Conservation (phyloP, 2,329 filamentous ascomycete species). For the Fusarium chuoi region DNA sequence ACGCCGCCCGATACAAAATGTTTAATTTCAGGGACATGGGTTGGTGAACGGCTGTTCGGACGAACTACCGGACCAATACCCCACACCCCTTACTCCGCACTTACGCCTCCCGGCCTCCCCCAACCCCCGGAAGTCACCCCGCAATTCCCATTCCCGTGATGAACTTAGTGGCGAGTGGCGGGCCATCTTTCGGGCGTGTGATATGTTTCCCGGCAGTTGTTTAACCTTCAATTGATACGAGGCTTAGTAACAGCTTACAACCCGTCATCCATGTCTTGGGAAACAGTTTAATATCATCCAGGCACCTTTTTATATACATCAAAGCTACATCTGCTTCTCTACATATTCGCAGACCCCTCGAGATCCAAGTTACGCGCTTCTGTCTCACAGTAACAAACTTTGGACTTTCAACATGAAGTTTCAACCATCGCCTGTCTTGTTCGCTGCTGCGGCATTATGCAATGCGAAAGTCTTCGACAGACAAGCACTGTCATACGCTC, state of each 20-base stretch:
- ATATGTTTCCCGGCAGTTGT: not conserved
- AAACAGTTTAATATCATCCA: too few species aligned
- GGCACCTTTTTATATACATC: not conserved
- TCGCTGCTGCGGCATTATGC: not conserved
- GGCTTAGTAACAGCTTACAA: not conserved
- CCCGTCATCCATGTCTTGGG: fast-evolving
- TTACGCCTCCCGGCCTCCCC: not conserved
- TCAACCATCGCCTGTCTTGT: not conserved
- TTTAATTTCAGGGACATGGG: not conserved
- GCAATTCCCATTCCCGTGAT: not conserved
- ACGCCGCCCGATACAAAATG: fast-evolving
- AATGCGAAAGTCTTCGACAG: not conserved
- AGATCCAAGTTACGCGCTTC: not conserved
- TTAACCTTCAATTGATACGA: not conserved
- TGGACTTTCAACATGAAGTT: not conserved
- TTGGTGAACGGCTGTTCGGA: not conserved
- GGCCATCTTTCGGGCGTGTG: not conserved
- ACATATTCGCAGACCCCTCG: fast-evolving
- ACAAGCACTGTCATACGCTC: not conserved
- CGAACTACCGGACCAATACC: not conserved
- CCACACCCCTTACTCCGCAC: not conserved
- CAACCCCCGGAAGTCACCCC: not conserved
- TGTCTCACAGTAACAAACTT: fast-evolving
- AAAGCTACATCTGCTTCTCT: not conserved
- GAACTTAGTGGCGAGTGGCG: not conserved